Conservation (phyloP, 1,284 basidiomycete genomes). For the Mycosarcoma mackinlayi region DNA sequence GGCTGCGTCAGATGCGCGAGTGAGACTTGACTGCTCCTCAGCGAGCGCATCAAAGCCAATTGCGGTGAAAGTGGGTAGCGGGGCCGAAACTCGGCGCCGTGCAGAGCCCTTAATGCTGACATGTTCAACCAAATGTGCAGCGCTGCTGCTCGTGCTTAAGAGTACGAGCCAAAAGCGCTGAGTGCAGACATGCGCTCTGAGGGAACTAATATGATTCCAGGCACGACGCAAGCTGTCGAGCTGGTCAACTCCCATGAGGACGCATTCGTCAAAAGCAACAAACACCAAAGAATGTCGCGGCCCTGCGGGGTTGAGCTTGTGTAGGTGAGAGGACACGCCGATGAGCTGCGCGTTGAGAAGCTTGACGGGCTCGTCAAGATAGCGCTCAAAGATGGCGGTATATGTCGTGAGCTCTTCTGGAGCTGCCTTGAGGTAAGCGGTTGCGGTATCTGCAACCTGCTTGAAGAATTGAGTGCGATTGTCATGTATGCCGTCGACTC, state of each 20-base stretch:
- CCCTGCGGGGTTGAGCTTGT: not conserved
- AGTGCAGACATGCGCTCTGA: no score
- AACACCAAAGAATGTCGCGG: conserved; percentile 7
- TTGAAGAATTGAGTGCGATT: not conserved
- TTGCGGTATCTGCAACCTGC: not conserved
- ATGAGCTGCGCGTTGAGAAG: no score
- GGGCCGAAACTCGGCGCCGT: not conserved
- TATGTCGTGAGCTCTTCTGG: no score
- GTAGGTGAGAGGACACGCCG: not conserved
- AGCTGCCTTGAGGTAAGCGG: not conserved
- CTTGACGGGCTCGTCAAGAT: no score
- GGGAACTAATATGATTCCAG: conserved; percentile 16
- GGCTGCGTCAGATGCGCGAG: conserved; percentile 1
- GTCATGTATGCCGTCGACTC: not conserved
- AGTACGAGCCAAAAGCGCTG: conserved; percentile 26
- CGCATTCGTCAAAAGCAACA: conserved; percentile 30
- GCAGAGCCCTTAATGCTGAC: not conserved
- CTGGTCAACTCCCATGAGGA: conserved; percentile 12
- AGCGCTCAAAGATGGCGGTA: no score
- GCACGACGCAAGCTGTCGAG: conserved; percentile 20
- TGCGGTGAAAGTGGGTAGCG: conserved; percentile 13
- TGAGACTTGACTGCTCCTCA: conserved; percentile 1
- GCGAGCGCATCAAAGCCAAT: conserved; percentile 13
- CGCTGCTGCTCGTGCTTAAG: conserved; percentile 22
- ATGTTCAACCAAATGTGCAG: conserved; percentile 4